Evolutionary conservation across 176 grass and related monocot genomes (phyloP), one percentile per base, ranked within the genome.

Genomic region (Thalia dealbata): DNA sequence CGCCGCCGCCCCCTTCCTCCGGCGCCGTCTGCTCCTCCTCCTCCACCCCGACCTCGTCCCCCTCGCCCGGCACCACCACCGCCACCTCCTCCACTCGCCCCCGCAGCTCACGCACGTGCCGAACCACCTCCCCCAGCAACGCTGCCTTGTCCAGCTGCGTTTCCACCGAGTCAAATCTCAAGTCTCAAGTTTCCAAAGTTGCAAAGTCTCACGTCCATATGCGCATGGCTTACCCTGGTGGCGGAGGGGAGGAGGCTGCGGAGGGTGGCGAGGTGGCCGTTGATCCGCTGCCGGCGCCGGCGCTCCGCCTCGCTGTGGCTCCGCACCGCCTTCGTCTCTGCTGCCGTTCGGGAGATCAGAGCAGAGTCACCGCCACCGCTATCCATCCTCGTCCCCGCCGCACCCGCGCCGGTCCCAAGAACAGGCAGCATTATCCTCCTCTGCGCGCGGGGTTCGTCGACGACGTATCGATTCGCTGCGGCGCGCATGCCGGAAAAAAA

Each of bases 101-200:
- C 16, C 81, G 74, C 23, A 96, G 88, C 86, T 96, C 89, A 55
- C 89, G 80, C 72, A 96, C 92, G 71, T 92, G 78, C 78, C 89
- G 76, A 72, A 96, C 92, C 82, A 96, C 90, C 95, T 99, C 90
- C 19, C 95, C 95, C 43, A 99, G 83, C 79, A 99, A 23, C 58
- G 90, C 90, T 67, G 95, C 95, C 78, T 99, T 99, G 83, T 99
- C 95, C 95, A 99, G 86, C 95, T 99, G 75, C 76, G 71, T 10
- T n/a, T n/a, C 29, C 16, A 45, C 19, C n/a, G 29, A 51, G 3
- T 67, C 38, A 50, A 28, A 41, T 65, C 19, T 78, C 16, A 69
- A 42, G 10, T 2, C 21, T 30, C 24, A 9, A 12, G n/a, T n/a
- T n/a, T n/a, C n/a, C n/a, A n/a, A n/a, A n/a, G n/a, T n/a, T n/a